Evolutionary conservation across 139 green algal genomes (phyloP).

Genomic region (Tetraselmis chui): DNA sequence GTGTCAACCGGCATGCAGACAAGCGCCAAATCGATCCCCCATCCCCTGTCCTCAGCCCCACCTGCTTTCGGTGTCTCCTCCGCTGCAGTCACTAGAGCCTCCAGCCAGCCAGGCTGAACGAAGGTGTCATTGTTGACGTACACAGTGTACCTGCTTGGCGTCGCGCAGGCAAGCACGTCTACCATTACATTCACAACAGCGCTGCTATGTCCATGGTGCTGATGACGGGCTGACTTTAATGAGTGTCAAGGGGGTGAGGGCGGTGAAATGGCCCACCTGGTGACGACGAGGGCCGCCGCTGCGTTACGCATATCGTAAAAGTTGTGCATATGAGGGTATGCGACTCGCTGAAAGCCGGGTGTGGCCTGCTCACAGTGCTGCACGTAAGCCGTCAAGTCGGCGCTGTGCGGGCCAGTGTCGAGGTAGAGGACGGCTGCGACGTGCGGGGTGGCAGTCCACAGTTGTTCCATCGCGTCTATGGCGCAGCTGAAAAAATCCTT

Average conservation of each 20-base stretch:
- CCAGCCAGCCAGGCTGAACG: not conserved
- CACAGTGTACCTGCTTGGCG: not conserved
- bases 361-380: not conserved
- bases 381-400: not conserved
- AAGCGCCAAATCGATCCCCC: too few species aligned
- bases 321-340: not conserved
- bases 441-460: not conserved
- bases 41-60: too few species aligned
- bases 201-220: too few species aligned
- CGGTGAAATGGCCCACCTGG: not conserved
- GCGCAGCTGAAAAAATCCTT: not conserved
- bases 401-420: not conserved
- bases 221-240: too few species aligned
- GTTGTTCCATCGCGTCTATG: not conserved
- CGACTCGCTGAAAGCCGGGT: not conserved
- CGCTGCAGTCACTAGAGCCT: not conserved
- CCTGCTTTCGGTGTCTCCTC: not conserved
- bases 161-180: not conserved
- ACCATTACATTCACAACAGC: too few species aligned
- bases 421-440: not conserved
- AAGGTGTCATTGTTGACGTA: not conserved
- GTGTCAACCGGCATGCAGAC: too few species aligned
- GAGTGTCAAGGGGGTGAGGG: too few species aligned
- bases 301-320: not conserved
- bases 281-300: not conserved